Percentiles rank a stretch among this genome's conserved stretches.
Conservation (phyloP, 2,329 filamentous ascomycete genomes). For the Colletotrichum coccodes region DNA sequence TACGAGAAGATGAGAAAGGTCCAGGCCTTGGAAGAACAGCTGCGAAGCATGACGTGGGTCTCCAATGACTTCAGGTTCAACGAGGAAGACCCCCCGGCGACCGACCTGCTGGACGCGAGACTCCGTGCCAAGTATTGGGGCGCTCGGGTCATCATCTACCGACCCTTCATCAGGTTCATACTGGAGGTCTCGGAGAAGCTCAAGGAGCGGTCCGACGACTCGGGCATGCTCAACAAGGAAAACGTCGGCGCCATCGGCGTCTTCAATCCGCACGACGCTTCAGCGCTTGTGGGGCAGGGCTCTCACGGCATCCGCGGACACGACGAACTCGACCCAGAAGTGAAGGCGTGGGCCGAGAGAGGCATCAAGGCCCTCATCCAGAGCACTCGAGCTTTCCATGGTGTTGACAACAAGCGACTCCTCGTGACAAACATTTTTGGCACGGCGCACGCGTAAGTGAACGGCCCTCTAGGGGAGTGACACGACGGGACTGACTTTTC, state of each 20-base stretch:
- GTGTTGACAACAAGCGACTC: conserved; percentile 70
- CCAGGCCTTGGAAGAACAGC: conserved; percentile 37
- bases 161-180: conserved; percentile 75
- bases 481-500: neutral
- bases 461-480: too few relatives aligned
- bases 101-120: conserved; percentile 82
- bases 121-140: conserved; percentile 96
- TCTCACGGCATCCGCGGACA: conserved; percentile 39
- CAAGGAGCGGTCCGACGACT: conserved; percentile 36
- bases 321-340: conserved; percentile 4
- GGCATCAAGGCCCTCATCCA: conserved; percentile 81
- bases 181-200: conserved; percentile 57
- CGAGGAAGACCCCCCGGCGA: conserved; percentile 76
- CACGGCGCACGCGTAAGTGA: conserved; percentile 91
- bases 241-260: conserved; percentile 49
- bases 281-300: neutral
- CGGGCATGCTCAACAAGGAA: conserved; percentile 38
- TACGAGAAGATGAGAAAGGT: conserved; percentile 57
- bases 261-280: conserved; percentile 9
- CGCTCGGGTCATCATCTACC: conserved; percentile 87
- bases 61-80: conserved; percentile 64
- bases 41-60: conserved; percentile 53
- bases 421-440: conserved; percentile 97
- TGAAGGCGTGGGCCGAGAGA: conserved; percentile 60
- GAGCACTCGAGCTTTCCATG: conserved; percentile 85